Conservation (phyloP, 2,329 filamentous ascomycete genomes). For the Colletotrichum sansevieriae region DNA sequence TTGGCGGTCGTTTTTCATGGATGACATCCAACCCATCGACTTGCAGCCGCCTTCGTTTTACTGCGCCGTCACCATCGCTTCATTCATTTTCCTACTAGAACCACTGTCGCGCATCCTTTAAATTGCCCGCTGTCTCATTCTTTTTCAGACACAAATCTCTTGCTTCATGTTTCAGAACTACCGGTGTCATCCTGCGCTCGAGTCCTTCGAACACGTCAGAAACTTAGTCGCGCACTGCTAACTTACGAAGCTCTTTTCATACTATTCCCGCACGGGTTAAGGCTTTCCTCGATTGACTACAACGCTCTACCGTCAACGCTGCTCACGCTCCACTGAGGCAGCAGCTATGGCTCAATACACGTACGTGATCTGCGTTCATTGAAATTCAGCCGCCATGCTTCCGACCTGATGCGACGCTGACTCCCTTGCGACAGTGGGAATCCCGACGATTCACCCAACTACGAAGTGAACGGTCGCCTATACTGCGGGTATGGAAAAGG, state of each 20-base stretch:
- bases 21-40: constrained; percentile 25
- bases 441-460: constrained; percentile 48
- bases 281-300: background rate
- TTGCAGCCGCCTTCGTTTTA: constrained; percentile 21
- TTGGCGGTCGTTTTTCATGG: constrained; percentile 21
- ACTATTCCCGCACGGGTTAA: background rate
- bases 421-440: constrained; percentile 17
- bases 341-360: constrained; percentile 50
- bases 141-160: constrained; percentile 13
- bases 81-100: constrained; percentile 31
- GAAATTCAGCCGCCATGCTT: background rate
- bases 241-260: background rate
- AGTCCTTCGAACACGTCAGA: constrained; percentile 1
- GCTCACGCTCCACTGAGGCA: constrained; percentile 16
- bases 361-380: constrained; percentile 42
- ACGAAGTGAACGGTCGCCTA: constrained; percentile 74
- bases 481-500: constrained; percentile 78
- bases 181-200: constrained; percentile 16
- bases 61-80: constrained; percentile 29
- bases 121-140: constrained; percentile 32
- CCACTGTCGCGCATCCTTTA: constrained; percentile 30
- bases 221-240: background rate
- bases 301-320: background rate
- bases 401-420: constrained; percentile 1
- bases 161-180: constrained; percentile 28